phyloP scores from a whole-genome alignment of 192 early-diverging fungal species.

The Linderina pennispora region DNA sequence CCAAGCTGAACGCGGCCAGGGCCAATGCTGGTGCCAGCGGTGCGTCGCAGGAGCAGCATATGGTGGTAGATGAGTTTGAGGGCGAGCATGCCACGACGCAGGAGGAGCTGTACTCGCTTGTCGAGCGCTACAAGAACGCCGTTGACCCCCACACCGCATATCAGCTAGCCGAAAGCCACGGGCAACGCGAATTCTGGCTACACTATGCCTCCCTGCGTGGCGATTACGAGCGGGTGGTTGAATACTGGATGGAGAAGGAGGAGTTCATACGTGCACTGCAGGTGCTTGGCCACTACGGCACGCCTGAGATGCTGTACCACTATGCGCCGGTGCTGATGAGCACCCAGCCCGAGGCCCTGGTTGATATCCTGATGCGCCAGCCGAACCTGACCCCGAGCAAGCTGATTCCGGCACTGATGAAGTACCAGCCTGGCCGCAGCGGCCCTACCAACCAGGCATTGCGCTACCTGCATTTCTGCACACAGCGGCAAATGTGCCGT shows the following conservation, averaged over 20 bases:
- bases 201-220: constrained; percentile 77
- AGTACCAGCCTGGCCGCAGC: constrained; percentile 57
- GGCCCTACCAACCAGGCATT: constrained; percentile 75
- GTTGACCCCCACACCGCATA: constrained; percentile 69
- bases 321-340: constrained; percentile 84
- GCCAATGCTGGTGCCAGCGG: not conserved
- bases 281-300: constrained; percentile 71
- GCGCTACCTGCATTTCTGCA: constrained; percentile 81
- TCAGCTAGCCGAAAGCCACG: constrained; percentile 81
- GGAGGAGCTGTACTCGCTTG: constrained; percentile 66
- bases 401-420: constrained; percentile 84
- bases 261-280: constrained; percentile 72
- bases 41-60: not conserved
- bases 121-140: constrained; percentile 60
- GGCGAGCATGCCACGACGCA: constrained; percentile 56
- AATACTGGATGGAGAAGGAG: constrained; percentile 74
- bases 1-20: constrained; percentile 36
- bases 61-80: constrained; percentile 14
- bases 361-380: constrained; percentile 82
- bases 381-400: constrained; percentile 73
- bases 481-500: constrained; percentile 65
- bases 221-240: constrained; percentile 83
- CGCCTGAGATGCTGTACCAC: constrained; percentile 80
- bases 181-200: constrained; percentile 72
- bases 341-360: constrained; percentile 74